Percentiles rank a stretch among this genome's conserved stretches.
phyloP scores from a whole-genome alignment of 257 asterid species.

The Solanum ossicruentum region DNA sequence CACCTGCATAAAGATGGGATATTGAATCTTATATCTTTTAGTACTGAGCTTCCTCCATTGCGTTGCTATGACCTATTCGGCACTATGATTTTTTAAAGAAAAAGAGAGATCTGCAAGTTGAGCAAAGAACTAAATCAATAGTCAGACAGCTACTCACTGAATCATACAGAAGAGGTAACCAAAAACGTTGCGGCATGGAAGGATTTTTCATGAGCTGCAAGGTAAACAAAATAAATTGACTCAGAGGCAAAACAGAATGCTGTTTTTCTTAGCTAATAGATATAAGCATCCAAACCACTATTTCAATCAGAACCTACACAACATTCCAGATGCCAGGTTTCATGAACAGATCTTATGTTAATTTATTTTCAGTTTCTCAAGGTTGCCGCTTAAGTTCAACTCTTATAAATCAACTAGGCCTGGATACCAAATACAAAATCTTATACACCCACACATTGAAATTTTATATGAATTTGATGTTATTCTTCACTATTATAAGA shows the following conservation, averaged over 20 bases:
- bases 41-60: not conserved
- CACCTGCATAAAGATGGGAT: not conserved
- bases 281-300: not conserved
- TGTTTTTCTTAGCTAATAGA: not conserved
- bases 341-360: not conserved
- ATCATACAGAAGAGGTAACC: constrained; percentile 81
- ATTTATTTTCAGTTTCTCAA: not conserved
- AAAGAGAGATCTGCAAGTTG: not conserved
- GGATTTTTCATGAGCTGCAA: constrained; percentile 90
- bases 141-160: constrained; percentile 38
- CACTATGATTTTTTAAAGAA: not conserved
- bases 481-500: constrained; percentile 3
- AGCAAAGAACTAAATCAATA: not conserved
- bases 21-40: not conserved
- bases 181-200: constrained; percentile 80
- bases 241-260: not conserved
- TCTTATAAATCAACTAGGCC: not conserved
- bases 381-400: not conserved
- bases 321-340: not conserved
- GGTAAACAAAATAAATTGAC: not conserved
- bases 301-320: not conserved
- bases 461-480: not conserved
- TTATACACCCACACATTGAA: not conserved
- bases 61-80: not conserved
- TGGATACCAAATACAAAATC: not conserved